A percentile compares a stretch with the other conserved stretches of the same genome.
phyloP scores from a whole-genome alignment of 345 rosid genomes.

The Microthlaspi erraticum region DNA sequence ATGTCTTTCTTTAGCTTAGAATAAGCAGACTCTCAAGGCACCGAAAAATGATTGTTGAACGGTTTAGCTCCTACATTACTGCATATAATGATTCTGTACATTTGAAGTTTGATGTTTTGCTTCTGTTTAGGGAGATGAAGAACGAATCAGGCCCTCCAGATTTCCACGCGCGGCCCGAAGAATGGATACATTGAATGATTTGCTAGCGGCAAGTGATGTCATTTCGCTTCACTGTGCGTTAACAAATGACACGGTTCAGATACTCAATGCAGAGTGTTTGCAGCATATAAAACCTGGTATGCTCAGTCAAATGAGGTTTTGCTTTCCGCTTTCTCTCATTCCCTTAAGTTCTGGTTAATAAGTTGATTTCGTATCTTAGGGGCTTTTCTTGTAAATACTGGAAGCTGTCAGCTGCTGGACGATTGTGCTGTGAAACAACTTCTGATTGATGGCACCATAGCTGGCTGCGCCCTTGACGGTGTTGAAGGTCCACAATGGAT shows the following conservation, averaged over 20 bases:
- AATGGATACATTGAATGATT: conserved; percentile 97
- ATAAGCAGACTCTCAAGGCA: background rate
- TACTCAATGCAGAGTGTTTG: conserved; percentile 91
- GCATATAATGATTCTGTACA: background rate
- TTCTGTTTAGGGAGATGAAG: conserved; percentile 67
- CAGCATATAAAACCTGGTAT: conserved; percentile 97
- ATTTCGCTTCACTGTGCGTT: conserved; percentile 91
- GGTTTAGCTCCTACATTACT: background rate
- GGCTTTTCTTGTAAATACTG: conserved; percentile 96
- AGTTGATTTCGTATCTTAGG: conserved; percentile 50
- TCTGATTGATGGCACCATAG: conserved; percentile 91
- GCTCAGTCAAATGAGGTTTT: background rate
- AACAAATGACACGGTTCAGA: conserved; percentile 91
- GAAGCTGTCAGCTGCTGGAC: conserved; percentile 93
- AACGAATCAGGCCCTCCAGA: conserved; percentile 55
- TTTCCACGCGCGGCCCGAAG: conserved; percentile 95
- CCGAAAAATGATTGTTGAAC: too few relatives aligned
- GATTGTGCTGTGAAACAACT: conserved; percentile 95
- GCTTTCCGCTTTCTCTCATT: conserved; percentile 25
- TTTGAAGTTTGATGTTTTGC: conserved; percentile 19
- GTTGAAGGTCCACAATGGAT: conserved; percentile 99
- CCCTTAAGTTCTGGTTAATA: background rate
- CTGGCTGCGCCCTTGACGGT: conserved; percentile 98
- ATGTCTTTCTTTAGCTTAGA: background rate
- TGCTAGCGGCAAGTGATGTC: conserved; percentile 94